Evolutionary conservation across 2,329 filamentous ascomycete species (phyloP), one percentile per base, ranked within the genome.

Genomic region (Aspergillus caelatus): DNA sequence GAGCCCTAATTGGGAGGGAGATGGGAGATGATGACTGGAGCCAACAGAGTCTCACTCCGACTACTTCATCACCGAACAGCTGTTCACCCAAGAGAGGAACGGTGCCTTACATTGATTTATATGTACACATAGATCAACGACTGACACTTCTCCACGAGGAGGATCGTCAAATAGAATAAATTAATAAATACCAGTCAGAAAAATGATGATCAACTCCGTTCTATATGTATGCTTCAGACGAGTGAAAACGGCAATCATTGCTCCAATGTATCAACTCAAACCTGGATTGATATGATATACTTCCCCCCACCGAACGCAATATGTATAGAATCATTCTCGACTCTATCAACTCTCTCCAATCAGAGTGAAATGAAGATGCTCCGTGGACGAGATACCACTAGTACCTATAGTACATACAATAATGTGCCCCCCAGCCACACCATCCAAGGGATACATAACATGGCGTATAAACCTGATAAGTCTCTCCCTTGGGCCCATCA

Each of bases 11-110:
- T 11, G 32, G n/a, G 30, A 19, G 32, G n/a, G 30, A 19, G 10
- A 50, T 54, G 54, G 41, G 52, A 56, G 57, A 19, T 9, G 58
- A 53, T 53, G 53, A 56, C 36, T 58, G 46, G 58, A 57, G 43
- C 61, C 57, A 60, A 46, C 56, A 58, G 48, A 54, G 43, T 54
- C 30, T 32, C 19, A 16, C 8, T 30, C 46, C 46, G 9, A 34
- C 52, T 55, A 55, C 52, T 55, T 55, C 52, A 55, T 55, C 52
- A 55, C 32, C n/a, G 58, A 55, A 87, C 85, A 70, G 84, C 89
- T 66, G 92, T 55, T 55, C 52, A 55, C 16, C 21, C 7, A 12
- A 19, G 52, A 55, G 52, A 55, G 52, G 52, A 23, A 16, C 12
- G 52, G 52, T 55, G 36, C 52, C 52, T 55, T 39, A 55, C 52